Base-by-base conservation (phyloP, 306 rosid species). In the Alnus rubra region DNA sequence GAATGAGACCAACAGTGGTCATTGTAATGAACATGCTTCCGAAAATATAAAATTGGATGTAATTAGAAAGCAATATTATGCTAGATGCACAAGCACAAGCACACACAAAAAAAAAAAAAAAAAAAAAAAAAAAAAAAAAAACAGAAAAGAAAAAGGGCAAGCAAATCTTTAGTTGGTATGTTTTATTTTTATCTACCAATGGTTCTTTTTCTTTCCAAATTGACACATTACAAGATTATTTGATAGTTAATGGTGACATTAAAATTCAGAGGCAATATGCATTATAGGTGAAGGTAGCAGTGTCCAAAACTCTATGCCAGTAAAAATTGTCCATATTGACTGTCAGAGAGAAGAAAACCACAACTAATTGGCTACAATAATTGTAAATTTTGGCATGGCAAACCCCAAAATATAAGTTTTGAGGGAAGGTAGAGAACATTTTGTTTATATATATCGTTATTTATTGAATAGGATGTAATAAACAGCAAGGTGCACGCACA, bases 1-100 rank as follows among this genome's bases (percentile, higher is more conserved):
- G 49, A 67, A 55, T 73, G 9, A 47, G 39, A 48, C 48, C 50
- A 78, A 74, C 59, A 75, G 44, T 80, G 56, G 44, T 73, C 72
- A 74, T 70, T 31, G 54, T 73, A 37, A 78, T 9, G 81, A 58
- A 33, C 7, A 11, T 19, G 19, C 3, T n/a, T 50, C 11, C 1
- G 5, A 33, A n/a, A 50, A 76, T 10, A 15, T 60, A 60, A 35
- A 15, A 8, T 31, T 64, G 70, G 18, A 45, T 58, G 62, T 59
- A 71, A 9, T 64, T 7, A 9, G 47, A 33, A 15, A 37, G 70
- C 70, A 2, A 33, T 14, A 33, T 35, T 2, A 35, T 33, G 11
- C 69, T 31, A 63, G 45, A 63, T 33, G 45, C 44, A 63, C 31
- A 45, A 5, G 69, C 69, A 63, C 31, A 23, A 23, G 28, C 28